Evolutionary conservation across 768 basidiomycete genomes (phyloP), one percentile per base, ranked within the genome.

Genomic region (Trametes punicea): DNA sequence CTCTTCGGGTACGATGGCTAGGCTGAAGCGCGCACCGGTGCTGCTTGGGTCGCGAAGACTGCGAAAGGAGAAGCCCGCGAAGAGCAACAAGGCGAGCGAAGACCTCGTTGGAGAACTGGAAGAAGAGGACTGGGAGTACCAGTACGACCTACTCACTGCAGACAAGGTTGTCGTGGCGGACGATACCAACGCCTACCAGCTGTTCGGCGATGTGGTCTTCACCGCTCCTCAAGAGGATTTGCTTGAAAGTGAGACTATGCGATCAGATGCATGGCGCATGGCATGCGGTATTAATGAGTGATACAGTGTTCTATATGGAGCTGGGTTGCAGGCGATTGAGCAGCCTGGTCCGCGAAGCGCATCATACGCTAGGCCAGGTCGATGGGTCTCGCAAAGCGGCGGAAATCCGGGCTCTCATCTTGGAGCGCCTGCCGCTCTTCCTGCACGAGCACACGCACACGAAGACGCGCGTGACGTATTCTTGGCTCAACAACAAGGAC

Each of bases 341-440:
- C 56, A 73, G 75, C 11, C 73, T 93, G 15, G 82, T 98, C 38
- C 81, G 80, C 57, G 92, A 95, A 64, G 87, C 90, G 29, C 89
- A 91, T 64, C 79, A 82, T 48, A 77, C 82, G 0, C 73, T 78
- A 3, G 69, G 69, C 11, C 85, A 89, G 66, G 67, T 84, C 18
- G 71, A 67, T 36, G 69, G 75, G 36, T 74, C 79, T 0, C 79
- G 75, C 59, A 68, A 71, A 23, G 80, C 84, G 2, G 61, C 65
- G 1, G 82, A 86, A 9, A 78, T 77, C 9, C 82, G 83, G 2
- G 63, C 75, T 2, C 75, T 92, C 33, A 83, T 94, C 11, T 71
- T 96, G 25, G 90, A 98, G 70, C 76, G 95, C 29, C 73, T 97
- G 18, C 91, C 95, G 0, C 74, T 99, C 27, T 98, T 98, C 74